Base-by-base conservation (phyloP, 2,329 filamentous ascomycete genomes). In the Chaetomiaceae sp. region DNA sequence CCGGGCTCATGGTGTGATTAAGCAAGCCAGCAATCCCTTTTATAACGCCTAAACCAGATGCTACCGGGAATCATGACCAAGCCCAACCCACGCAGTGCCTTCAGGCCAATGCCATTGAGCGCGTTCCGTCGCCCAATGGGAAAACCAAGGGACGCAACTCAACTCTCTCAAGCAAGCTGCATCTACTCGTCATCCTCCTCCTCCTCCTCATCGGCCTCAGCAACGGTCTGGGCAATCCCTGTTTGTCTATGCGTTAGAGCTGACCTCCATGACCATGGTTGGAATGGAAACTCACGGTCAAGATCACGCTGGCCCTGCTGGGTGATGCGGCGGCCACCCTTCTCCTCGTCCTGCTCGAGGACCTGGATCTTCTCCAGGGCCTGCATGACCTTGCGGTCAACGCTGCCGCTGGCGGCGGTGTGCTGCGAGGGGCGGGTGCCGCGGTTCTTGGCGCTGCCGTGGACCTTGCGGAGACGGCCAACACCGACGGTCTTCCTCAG, bases 401-500 rank as follows among this genome's bases (percentile, higher is more conserved):
- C 90, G 68, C 83, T 84, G 71, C 91, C 91, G 62, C 84, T 90
- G 71, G 90, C 93, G 69, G 96, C 86, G 65, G 95, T 88, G 81
- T 98, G 93, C 76, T 95, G 84, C 58, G 83, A 88, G 69, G 93
- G 93, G 62, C 86, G 82, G 63, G 82, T 82, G 65, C 93, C 93
- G 63, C 93, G 89, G 86, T 97, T 98, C 84, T 95, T 96, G 78
- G 86, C 86, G 63, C 82, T 86, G 65, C 89, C 93, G 83, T 98
- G 93, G 59, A 86, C 86, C 79, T 95, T 95, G 73, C 91, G 86
- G 64, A 98, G 84, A 68, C 93, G 89, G 75, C 93, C 93, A 62
- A 98, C 88, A 81, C 93, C 93, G 69, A 98, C 90, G 56, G 90
- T 96, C 83, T 98, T 98, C 78, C 93, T 87, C 72, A 98, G 81